phyloP scores from a whole-genome alignment of 2,329 filamentous ascomycete genomes.

The Teratosphaeria nubilosa region DNA sequence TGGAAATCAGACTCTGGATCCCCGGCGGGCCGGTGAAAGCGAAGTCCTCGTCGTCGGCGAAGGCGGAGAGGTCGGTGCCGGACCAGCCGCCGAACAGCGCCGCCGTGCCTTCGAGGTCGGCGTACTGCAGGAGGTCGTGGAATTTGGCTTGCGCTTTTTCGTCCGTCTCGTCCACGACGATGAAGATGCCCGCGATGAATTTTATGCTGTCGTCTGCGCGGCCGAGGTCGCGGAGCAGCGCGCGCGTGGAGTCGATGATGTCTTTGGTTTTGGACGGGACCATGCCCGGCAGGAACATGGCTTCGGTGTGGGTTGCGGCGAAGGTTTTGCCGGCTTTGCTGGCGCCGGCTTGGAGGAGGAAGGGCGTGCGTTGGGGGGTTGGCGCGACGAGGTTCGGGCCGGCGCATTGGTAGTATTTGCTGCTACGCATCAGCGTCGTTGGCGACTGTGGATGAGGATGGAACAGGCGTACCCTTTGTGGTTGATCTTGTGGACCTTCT shows the following conservation, averaged over 20 bases:
- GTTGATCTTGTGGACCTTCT: constrained; percentile 49
- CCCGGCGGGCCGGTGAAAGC: constrained; percentile 30
- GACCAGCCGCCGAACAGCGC: constrained; percentile 71
- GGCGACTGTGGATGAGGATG: constrained; percentile 25
- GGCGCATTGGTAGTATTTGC: constrained; percentile 36
- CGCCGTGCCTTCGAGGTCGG: constrained; percentile 55
- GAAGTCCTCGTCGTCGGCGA: constrained; percentile 54
- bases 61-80: constrained; percentile 52
- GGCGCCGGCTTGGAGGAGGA: constrained; percentile 61
- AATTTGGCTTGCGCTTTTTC: constrained; percentile 58
- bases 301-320: constrained; percentile 60
- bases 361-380: constrained; percentile 31
- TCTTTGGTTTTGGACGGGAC: constrained; percentile 25
- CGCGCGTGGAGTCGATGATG: constrained; percentile 36
- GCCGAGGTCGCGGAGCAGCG: constrained; percentile 35
- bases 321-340: constrained; percentile 57
- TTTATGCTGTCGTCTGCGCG: constrained; percentile 54
- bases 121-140: constrained; percentile 50
- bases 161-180: constrained; percentile 55
- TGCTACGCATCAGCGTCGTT: constrained; percentile 31
- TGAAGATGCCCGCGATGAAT: constrained; percentile 56
- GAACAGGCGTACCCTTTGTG: constrained; percentile 48
- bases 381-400: constrained; percentile 36
- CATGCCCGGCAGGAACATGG: constrained; percentile 46
- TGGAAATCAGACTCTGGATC: constrained; percentile 35